Base-by-base conservation (phyloP, 2,329 filamentous ascomycete species). In the Graphilbum ipis-grandicollis region DNA sequence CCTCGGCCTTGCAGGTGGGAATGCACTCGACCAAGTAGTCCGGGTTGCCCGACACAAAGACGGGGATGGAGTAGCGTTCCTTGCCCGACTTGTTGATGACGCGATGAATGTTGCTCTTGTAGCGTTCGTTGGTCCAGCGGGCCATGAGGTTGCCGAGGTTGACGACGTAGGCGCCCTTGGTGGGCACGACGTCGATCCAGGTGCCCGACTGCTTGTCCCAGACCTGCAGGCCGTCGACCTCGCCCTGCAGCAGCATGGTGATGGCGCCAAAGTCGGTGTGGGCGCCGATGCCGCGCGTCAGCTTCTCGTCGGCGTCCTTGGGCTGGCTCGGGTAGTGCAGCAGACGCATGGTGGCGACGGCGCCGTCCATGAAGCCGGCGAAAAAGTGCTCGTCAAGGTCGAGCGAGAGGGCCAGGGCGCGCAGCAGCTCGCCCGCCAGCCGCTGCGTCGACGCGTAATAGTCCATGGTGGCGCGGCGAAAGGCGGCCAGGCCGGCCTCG, bases 231-330 rank as follows among this genome's bases (percentile, higher is more conserved):
- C 65, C 67, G 17, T 60, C 57, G 10, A 60, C 55, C 2, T 54
- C 52, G 37, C 64, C 63, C 44, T 70, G 66, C 0, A 70, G 53
- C 4, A 71, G 57, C 21, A 71, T 51, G 0, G 67, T 71, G 33
- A 71, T 62, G 33, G 60, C 60, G n/a, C 66, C 63, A 40, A 66
- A 71, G 45, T 68, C 68, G 0, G 63, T 66, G 43, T 68, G 68
- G 2, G 62, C 63, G 1, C 39, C 39, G 19, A 41, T 41, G 33
- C 50, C 49, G 5, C 42, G 43, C 5, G 55, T 45, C 19, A 51
- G 44, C 23, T 48, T 47, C 4, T 50, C 47, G 13, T 53, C 46
- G 12, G 50, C 44, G 2, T 41, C 36, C 0, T 33, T 15, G 6
- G 33, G 33, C 31, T 41, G 39, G 3, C 48, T 44, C 3, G 55